Evolutionary conservation across 2,329 filamentous ascomycete species (phyloP), one percentile per base, ranked within the genome.

Genomic region (Fusarium protoensiforme): DNA sequence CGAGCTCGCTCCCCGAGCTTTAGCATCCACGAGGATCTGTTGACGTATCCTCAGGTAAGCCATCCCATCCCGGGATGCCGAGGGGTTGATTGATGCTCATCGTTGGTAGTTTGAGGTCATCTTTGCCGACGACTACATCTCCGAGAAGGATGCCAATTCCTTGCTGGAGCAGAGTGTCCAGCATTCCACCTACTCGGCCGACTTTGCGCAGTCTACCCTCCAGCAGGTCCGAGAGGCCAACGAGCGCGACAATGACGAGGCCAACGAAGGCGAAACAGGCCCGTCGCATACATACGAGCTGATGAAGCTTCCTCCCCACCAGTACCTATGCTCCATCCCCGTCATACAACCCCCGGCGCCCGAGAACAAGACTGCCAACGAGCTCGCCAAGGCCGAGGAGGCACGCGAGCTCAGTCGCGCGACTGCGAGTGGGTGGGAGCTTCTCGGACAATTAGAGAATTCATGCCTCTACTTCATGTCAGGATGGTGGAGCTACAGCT

Each of bases 401-500:
- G 92, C 93, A 69, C 92, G 92, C 71, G 95, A 98, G 82, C 88
- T 97, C 11, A 90, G 88, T 43, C 91, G 93, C 29, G 95, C 95
- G 1, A 93, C 92, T 2, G 88, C 90, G 35, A 91, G 91, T 57
- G 95, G 95, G 7, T 93, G 94, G 88, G 93, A 96, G 78, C 87
- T 98, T 24, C 85, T 98, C 59, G 89, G 90, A 72, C 91, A 92
- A 29, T 92, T 98, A 82, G 90, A 96, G 65, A 89, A 95, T 61
- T 93, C 92, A 5, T 98, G 95, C 81, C 89, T 98, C 72, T 97
- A 96, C 84, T 90, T 87, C 73, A 85, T 95, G 73, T 93, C 91
- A 1, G 95, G 95, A 0, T 98, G 95, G 95, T 98, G 95, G 95
- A 96, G 93, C 79, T 98, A 98, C 83, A 93, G 92, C 76, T 98